Percentiles rank a stretch among this genome's conserved stretches.
These are phyloP conservation scores for Pholiota adiposa DNA, from an alignment of 1,284 basidiomycete species.

Conservation along the genomic window DNA sequence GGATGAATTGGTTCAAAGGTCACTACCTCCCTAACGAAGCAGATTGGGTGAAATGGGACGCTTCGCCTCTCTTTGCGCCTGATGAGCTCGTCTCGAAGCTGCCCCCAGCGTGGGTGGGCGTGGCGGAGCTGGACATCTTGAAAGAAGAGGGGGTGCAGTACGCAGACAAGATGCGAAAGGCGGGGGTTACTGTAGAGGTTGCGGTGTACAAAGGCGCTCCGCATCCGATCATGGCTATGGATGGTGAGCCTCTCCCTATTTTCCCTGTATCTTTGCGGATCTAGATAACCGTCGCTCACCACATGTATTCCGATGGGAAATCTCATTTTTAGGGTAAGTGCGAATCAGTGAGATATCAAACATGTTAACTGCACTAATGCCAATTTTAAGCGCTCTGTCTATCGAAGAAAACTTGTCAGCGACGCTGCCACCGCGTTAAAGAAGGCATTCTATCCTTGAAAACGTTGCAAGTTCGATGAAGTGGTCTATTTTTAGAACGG, in stretches of 20 bases:
- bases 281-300: background rate
- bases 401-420: conserved; percentile 54
- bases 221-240: conserved; percentile 74
- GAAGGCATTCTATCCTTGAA: conserved; percentile 13
- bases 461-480: too few relatives aligned
- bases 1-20: conserved; percentile 75
- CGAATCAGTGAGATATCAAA: conserved; percentile 14
- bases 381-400: conserved; percentile 44
- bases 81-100: conserved; percentile 52
- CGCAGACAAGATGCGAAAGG: conserved; percentile 58
- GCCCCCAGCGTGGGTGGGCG: conserved; percentile 64
- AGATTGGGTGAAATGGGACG: conserved; percentile 68
- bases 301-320: background rate
- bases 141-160: conserved; percentile 70
- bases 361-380: background rate
- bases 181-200: conserved; percentile 58
- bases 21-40: conserved; percentile 67
- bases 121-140: conserved; percentile 71
- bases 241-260: conserved; percentile 47
- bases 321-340: conserved; percentile 6
- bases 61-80: conserved; percentile 71
- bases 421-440: conserved; percentile 46
- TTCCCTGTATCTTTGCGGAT: conserved; percentile 6
- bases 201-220: conserved; percentile 64
- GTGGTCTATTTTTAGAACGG: background rate